These are phyloP conservation scores for Vigna unguiculata DNA, from an alignment of 306 rosid species.

Conservation along the genomic window DNA sequence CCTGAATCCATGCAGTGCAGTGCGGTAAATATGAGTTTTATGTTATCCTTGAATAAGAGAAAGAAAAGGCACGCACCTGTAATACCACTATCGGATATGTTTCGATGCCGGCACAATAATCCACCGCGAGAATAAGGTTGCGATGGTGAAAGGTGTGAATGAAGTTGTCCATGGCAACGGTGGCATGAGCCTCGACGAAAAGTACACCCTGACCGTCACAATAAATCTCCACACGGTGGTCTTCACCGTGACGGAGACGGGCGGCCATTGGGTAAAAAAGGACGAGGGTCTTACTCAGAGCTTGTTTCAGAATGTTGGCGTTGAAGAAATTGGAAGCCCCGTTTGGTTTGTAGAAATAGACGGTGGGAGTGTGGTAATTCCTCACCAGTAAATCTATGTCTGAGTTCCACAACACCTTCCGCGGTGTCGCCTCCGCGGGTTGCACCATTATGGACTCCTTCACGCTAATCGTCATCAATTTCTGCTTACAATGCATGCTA, in stretches of 20 bases:
- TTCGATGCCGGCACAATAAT: slow-evolving; percentile 75
- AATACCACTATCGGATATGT: slow-evolving; percentile 67
- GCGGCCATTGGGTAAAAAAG: slow-evolving; percentile 87
- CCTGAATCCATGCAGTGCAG: slow-evolving; percentile 45
- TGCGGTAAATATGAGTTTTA: too few species aligned
- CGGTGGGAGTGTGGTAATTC: slow-evolving; percentile 70
- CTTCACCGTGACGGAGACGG: slow-evolving; percentile 67
- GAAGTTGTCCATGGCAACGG: slow-evolving; percentile 58
- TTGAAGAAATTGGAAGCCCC: slow-evolving; percentile 64
- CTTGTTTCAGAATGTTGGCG: slow-evolving; percentile 56
- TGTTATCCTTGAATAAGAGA: neutral
- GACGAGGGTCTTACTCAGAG: slow-evolving; percentile 70
- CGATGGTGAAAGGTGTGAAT: slow-evolving; percentile 68
- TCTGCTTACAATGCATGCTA: neutral
- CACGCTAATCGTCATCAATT: slow-evolving; percentile 52
- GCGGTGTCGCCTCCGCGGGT: slow-evolving; percentile 67
- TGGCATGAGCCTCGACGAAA: slow-evolving; percentile 68
- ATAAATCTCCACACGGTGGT: slow-evolving; percentile 74
- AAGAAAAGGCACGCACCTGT: slow-evolving; percentile 57
- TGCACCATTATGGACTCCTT: slow-evolving; percentile 67
- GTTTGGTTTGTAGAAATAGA: slow-evolving; percentile 74
- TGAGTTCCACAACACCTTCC: slow-evolving; percentile 66
- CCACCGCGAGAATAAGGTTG: slow-evolving; percentile 71
- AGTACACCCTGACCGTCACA: slow-evolving; percentile 81
- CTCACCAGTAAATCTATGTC: slow-evolving; percentile 74